Conservation (phyloP, 2,329 filamentous ascomycete species). For the Ceratocystis ficicola region DNA sequence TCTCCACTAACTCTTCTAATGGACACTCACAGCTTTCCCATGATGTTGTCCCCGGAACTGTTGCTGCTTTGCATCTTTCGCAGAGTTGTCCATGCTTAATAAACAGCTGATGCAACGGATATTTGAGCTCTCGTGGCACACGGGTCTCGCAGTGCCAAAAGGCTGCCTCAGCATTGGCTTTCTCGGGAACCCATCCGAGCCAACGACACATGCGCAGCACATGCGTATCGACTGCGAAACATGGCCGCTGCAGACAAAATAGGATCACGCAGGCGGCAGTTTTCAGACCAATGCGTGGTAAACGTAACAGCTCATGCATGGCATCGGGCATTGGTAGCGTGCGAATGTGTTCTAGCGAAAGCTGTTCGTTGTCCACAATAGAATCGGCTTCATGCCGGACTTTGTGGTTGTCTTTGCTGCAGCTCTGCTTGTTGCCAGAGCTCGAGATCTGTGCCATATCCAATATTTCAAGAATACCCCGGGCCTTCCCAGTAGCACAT, state of each 20-base stretch:
- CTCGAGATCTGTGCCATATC: slow-evolving; percentile 55
- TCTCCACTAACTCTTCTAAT: not conserved
- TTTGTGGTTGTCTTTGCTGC: not conserved
- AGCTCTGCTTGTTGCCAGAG: not conserved
- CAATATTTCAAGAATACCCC: slow-evolving; percentile 60
- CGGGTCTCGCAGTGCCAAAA: slow-evolving; percentile 43
- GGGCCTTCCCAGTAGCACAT: slow-evolving; percentile 56
- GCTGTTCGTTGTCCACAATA: not conserved
- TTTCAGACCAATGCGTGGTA: slow-evolving; percentile 45
- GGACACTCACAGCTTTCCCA: slow-evolving; percentile 4
- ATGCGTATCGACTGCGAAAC: slow-evolving; percentile 48
- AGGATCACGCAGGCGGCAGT: slow-evolving; percentile 46
- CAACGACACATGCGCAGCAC: slow-evolving; percentile 41
- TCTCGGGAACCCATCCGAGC: slow-evolving; percentile 44
- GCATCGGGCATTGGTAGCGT: slow-evolving; percentile 35
- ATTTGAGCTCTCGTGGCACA: slow-evolving; percentile 43
- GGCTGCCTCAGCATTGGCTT: slow-evolving; percentile 35
- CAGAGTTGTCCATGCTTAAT: slow-evolving; percentile 42
- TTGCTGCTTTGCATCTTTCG: slow-evolving; percentile 32
- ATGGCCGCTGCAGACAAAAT: slow-evolving; percentile 41
- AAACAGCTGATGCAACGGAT: slow-evolving; percentile 43
- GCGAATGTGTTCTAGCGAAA: slow-evolving; percentile 44
- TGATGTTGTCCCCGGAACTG: slow-evolving; percentile 49
- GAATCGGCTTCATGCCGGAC: slow-evolving; percentile 36
- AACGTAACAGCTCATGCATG: slow-evolving; percentile 39